Conservation (phyloP, 2,329 filamentous ascomycete genomes). For the Claviceps purpurea region DNA sequence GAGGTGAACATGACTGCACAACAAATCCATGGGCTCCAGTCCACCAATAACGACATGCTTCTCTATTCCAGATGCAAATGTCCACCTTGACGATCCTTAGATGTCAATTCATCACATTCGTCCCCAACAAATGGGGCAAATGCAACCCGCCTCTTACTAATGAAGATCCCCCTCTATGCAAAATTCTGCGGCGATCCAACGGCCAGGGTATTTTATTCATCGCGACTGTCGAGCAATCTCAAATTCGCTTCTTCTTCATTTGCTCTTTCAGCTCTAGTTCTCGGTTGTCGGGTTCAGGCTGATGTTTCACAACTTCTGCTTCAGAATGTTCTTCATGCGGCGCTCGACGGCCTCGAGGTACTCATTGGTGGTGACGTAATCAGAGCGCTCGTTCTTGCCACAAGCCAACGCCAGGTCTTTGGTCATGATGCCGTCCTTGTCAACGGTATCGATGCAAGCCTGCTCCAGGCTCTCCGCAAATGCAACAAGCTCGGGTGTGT, state of each 20-base stretch:
- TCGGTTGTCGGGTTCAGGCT: neutral
- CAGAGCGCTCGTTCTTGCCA: constrained; percentile 69
- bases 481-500: constrained; percentile 78
- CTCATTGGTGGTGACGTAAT: constrained; percentile 84
- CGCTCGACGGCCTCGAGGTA: constrained; percentile 90
- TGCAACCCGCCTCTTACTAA: neutral
- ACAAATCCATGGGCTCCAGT: too few species aligned
- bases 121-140: too few species aligned
- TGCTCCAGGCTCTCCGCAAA: constrained; percentile 88
- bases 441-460: constrained; percentile 88
- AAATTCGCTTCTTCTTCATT: neutral
- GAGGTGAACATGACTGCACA: too few species aligned
- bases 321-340: constrained; percentile 67
- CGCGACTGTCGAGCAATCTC: neutral
- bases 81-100: neutral
- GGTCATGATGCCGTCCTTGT: constrained; percentile 93
- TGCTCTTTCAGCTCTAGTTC: neutral
- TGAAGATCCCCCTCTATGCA: neutral
- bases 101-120: neutral
- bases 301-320: constrained; percentile 53
- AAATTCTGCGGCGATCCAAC: neutral
- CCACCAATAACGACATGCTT: too few species aligned
- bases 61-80: too few species aligned
- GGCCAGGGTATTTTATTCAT: neutral
- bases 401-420: constrained; percentile 96